Conservation (phyloP, 1,284 basidiomycete species). For the Ustilago sp. region DNA sequence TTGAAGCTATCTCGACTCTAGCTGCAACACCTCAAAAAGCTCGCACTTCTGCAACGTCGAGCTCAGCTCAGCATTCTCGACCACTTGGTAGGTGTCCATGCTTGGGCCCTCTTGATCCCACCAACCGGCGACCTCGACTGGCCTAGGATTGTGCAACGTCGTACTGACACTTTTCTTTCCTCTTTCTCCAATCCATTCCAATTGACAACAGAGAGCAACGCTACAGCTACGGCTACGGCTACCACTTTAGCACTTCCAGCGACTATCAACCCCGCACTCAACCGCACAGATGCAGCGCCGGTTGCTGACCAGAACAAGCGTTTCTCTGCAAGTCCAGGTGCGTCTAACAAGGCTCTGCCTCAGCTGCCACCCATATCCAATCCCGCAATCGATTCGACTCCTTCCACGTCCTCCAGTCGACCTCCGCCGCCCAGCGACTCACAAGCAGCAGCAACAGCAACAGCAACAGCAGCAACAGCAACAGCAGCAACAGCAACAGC, state of each 20-base stretch:
- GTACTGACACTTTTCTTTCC: slow-evolving; percentile 18
- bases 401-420: slow-evolving; percentile 3
- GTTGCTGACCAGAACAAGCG: slow-evolving; percentile 11
- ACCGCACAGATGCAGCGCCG: slow-evolving; percentile 8
- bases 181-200: not conserved
- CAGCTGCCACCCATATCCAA: slow-evolving; percentile 18
- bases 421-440: slow-evolving; percentile 16
- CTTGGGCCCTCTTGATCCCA: not conserved
- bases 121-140: not conserved
- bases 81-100: slow-evolving; percentile 13
- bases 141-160: slow-evolving; percentile 1
- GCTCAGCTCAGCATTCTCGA: slow-evolving; percentile 1
- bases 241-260: slow-evolving; percentile 7
- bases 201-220: not conserved
- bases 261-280: not conserved
- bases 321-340: slow-evolving; percentile 25
- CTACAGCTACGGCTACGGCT: not conserved
- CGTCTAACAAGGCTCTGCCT: slow-evolving; percentile 35
- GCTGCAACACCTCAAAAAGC: slow-evolving; percentile 3
- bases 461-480: too few species aligned
- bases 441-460: not conserved
- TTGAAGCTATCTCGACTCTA: slow-evolving; percentile 19
- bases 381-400: not conserved
- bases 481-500: not conserved
- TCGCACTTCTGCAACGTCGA: not conserved